phyloP scores from a whole-genome alignment of 371 early-diverging fungal species.

The Umbelopsis sp. region DNA sequence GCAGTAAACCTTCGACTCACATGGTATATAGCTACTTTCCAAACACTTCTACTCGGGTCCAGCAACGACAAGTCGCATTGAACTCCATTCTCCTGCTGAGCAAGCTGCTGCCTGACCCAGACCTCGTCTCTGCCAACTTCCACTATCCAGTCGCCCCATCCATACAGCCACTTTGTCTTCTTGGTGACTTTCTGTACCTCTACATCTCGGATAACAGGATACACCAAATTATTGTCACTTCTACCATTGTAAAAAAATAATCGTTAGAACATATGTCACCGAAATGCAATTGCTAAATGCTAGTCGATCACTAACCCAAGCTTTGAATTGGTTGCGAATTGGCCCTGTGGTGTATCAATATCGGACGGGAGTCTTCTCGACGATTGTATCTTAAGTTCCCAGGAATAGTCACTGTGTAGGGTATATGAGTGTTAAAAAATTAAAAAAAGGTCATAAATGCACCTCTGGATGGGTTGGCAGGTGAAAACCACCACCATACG shows the following conservation, averaged over 20 bases:
- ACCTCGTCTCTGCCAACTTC: slow-evolving; percentile 47
- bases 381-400: slow-evolving; percentile 44
- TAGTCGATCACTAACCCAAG: background rate
- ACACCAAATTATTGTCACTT: background rate
- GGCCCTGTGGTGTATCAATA: slow-evolving; percentile 43
- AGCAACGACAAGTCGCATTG: slow-evolving; percentile 33
- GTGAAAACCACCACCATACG: no score
- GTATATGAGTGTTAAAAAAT: no score
- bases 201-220: slow-evolving; percentile 11
- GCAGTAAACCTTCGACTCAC: background rate
- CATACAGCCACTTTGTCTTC: slow-evolving; percentile 47
- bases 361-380: slow-evolving; percentile 37
- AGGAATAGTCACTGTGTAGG: slow-evolving; percentile 35
- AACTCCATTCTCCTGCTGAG: slow-evolving; percentile 27
- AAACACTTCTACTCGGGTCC: slow-evolving; percentile 33
- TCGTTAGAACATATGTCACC: background rate
- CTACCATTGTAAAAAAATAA: background rate
- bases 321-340: slow-evolving; percentile 29
- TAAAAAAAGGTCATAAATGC: background rate
- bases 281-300: background rate
- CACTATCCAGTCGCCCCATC: slow-evolving; percentile 35
- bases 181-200: slow-evolving; percentile 28
- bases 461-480: background rate
- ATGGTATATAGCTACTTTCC: slow-evolving; percentile 38
- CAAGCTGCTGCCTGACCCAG: slow-evolving; percentile 36